These are phyloP conservation scores for Fusarium mexicanum DNA, from an alignment of 2,329 filamentous ascomycete species.

Conservation along the genomic window DNA sequence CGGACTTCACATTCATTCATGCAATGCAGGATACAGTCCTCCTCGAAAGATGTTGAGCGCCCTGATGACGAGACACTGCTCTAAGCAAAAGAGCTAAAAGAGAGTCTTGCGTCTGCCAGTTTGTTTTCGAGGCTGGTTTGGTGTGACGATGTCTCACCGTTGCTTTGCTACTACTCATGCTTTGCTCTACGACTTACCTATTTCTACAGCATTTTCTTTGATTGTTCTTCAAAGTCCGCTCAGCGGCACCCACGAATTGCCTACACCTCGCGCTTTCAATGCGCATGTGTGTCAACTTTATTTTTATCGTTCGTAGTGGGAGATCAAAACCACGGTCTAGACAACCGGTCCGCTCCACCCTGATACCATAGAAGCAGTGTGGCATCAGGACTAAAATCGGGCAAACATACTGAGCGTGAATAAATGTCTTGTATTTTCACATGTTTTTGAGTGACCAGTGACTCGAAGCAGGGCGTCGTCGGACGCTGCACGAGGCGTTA, in stretches of 20 bases:
- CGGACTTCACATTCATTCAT: constrained; percentile 19
- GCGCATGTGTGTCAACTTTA: constrained; percentile 69
- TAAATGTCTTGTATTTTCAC: constrained; percentile 6
- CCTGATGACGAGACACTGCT: constrained; percentile 7
- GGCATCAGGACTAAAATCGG: constrained; percentile 71
- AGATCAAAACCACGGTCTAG: constrained; percentile 71
- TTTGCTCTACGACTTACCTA: neutral
- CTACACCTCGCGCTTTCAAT: constrained; percentile 69
- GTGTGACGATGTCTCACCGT: constrained; percentile 19
- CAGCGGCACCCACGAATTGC: constrained; percentile 64
- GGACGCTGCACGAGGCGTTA: neutral
- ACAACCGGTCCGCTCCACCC: constrained; percentile 75
- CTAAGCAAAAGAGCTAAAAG: neutral
- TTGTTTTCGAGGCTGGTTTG: neutral
- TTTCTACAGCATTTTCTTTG: neutral
- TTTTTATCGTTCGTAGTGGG: constrained; percentile 66
- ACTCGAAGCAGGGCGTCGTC: neutral
- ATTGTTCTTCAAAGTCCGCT: constrained; percentile 30
- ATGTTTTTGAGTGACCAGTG: constrained; percentile 2
- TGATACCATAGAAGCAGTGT: constrained; percentile 66
- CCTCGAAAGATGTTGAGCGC: constrained; percentile 18
- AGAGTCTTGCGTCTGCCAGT: constrained; percentile 11
- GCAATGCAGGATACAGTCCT: constrained; percentile 16
- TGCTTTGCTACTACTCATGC: constrained; percentile 21
- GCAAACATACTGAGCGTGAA: constrained; percentile 52